Conservation (phyloP, 1,139 yeast species). For the Kodamaea arcana region DNA sequence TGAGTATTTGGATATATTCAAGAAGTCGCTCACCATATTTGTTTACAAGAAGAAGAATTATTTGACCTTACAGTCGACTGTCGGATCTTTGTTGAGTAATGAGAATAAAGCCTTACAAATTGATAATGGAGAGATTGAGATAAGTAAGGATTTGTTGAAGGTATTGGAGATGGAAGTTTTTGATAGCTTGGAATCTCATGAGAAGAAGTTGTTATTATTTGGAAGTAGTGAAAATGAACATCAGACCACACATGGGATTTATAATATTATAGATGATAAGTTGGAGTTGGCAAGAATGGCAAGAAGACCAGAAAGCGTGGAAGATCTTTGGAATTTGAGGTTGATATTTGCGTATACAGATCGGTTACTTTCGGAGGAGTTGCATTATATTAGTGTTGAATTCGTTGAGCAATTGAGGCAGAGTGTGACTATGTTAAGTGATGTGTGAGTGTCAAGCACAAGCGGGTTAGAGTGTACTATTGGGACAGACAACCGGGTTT, state of each 20-base stretch:
- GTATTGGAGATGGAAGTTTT: conserved; percentile 25
- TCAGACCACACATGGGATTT: conserved; percentile 18
- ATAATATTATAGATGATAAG: conserved; percentile 55
- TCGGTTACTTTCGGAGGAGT: conserved; percentile 24
- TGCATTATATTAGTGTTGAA: conserved; percentile 42
- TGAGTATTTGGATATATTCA: conserved; percentile 40
- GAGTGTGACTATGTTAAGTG: no score
- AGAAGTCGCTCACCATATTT: conserved; percentile 42
- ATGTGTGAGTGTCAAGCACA: no score
- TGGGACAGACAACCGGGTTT: no score
- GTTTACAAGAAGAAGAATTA: conserved; percentile 47
- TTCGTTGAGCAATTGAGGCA: conserved; percentile 50
- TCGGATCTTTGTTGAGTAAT: conserved; percentile 33
- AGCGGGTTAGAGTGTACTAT: no score
- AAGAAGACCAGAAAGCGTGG: conserved; percentile 38
- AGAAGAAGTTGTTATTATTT: conserved; percentile 31
- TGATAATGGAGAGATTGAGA: conserved; percentile 25
- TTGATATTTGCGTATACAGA: conserved; percentile 64
- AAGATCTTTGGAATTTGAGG: conserved; percentile 65
- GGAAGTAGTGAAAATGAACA: conserved; percentile 20
- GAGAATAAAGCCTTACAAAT: conserved; percentile 29
- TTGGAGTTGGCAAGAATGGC: conserved; percentile 49
- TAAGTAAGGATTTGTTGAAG: conserved; percentile 22
- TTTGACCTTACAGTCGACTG: conserved; percentile 33
- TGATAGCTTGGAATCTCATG: conserved; percentile 26